Percentiles rank a stretch among this genome's conserved stretches.
These are phyloP conservation scores for Trypanosoma cruzi DNA, from an alignment of 208 protist genomes.

Conservation along the genomic window DNA sequence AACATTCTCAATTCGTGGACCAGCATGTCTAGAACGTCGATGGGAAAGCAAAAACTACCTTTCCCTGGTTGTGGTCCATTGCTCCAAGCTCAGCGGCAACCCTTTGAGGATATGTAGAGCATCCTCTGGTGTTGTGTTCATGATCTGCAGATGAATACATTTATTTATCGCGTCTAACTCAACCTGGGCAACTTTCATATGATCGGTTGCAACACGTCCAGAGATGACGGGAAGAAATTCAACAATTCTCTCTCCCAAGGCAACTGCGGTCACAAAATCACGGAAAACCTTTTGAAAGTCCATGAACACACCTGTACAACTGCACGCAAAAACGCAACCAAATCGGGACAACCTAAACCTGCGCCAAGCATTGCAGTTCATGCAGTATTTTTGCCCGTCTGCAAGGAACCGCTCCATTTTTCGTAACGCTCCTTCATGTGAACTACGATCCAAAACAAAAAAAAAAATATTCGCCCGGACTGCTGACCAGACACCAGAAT, in stretches of 20 bases:
- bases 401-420: constrained; percentile 60
- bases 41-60: constrained; percentile 19
- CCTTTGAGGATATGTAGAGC: constrained; percentile 22
- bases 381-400: constrained; percentile 32
- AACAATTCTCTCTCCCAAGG: constrained; percentile 11
- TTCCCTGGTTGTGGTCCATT: constrained; percentile 15
- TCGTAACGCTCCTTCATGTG: constrained; percentile 2
- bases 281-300: constrained; percentile 53
- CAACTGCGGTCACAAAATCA: constrained; percentile 28
- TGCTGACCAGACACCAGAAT: too few species aligned
- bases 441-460: background rate
- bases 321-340: constrained; percentile 68
- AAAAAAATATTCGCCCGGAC: too few species aligned
- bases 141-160: constrained; percentile 16
- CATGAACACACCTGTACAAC: constrained; percentile 37
- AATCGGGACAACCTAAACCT: constrained; percentile 64
- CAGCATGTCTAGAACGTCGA: constrained; percentile 25
- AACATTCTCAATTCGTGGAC: constrained; percentile 23
- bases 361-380: constrained; percentile 35
- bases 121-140: constrained; percentile 25
- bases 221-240: constrained; percentile 52
- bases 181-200: constrained; percentile 40
- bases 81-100: constrained; percentile 16
- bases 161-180: constrained; percentile 45
- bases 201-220: constrained; percentile 36